Percentiles rank a stretch among this genome's conserved stretches.
These are phyloP conservation scores for Vickermania ingenoplastis DNA, from an alignment of 208 protist genomes.

Conservation along the genomic window DNA sequence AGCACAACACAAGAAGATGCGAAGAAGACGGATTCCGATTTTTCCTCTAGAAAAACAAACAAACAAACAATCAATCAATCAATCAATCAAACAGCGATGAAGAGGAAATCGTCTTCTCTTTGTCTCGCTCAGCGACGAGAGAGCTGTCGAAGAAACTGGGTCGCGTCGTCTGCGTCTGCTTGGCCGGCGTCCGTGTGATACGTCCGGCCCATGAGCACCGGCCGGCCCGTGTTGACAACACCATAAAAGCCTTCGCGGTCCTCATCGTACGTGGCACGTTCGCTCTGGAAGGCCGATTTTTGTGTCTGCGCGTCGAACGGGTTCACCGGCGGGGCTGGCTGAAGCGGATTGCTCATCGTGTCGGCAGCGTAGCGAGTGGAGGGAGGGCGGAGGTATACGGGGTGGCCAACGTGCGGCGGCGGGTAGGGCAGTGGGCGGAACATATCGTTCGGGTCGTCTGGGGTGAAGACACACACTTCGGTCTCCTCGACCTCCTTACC, in stretches of 20 bases:
- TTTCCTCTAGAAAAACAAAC: too few species aligned
- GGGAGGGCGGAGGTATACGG: not conserved
- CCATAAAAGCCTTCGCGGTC: not conserved
- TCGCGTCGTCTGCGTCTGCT: not conserved
- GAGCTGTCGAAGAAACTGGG: not conserved
- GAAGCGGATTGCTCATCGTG: not conserved
- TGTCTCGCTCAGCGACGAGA: not conserved
- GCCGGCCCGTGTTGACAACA: not conserved
- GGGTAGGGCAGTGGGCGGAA: not conserved
- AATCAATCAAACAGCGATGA: too few species aligned
- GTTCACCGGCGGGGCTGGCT: not conserved
- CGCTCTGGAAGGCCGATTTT: too few species aligned
- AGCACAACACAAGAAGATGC: too few species aligned
- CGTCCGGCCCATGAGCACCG: not conserved
- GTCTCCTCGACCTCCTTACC: not conserved
- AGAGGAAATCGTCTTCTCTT: too few species aligned
- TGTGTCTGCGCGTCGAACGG: not conserved
- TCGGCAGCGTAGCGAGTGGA: not conserved
- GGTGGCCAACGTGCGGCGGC: not conserved
- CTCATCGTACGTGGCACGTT: not conserved
- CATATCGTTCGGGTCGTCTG: slow-evolving; percentile 1
- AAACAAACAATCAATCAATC: too few species aligned
- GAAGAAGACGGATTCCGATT: too few species aligned
- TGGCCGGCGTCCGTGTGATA: not conserved
- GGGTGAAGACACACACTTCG: not conserved